These are phyloP conservation scores for Tetradesmus obliquus DNA, from an alignment of 139 green algal species.

Conservation along the genomic window DNA sequence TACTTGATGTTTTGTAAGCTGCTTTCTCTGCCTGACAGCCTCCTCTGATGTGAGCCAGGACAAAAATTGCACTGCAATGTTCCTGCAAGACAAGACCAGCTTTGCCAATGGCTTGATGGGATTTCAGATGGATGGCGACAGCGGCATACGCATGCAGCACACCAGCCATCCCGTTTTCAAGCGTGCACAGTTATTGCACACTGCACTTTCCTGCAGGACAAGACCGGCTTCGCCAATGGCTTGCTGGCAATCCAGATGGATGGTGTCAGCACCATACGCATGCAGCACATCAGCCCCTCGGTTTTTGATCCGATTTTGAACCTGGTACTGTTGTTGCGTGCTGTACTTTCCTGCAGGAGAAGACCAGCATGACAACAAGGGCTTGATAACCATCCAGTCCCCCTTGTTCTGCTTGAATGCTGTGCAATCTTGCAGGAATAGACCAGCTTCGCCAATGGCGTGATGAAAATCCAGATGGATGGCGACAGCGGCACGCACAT, in stretches of 20 bases:
- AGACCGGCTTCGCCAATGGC: neutral
- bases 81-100: neutral
- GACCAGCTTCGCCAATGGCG: neutral
- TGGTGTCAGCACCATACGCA: neutral
- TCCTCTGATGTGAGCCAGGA: too few relatives aligned
- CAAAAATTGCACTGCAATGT: too few relatives aligned
- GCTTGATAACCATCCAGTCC: constrained; percentile 6
- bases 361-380: neutral
- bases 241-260: neutral
- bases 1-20: too few relatives aligned
- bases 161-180: too few relatives aligned
- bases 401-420: too few relatives aligned
- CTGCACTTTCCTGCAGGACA: neutral
- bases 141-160: neutral
- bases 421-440: neutral
- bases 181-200: too few relatives aligned
- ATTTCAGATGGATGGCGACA: neutral
- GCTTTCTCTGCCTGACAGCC: too few relatives aligned
- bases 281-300: too few relatives aligned
- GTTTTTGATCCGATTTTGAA: too few relatives aligned
- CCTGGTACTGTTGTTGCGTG: too few relatives aligned
- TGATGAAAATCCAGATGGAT: constrained; percentile 4
- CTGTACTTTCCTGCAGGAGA: too few relatives aligned
- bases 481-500: neutral
- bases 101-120: neutral